Percentiles rank a stretch among this genome's conserved stretches.
Evolutionary conservation across 371 early-diverging fungal genomes (phyloP).

Genomic region (Syncephalastrum monosporum): DNA sequence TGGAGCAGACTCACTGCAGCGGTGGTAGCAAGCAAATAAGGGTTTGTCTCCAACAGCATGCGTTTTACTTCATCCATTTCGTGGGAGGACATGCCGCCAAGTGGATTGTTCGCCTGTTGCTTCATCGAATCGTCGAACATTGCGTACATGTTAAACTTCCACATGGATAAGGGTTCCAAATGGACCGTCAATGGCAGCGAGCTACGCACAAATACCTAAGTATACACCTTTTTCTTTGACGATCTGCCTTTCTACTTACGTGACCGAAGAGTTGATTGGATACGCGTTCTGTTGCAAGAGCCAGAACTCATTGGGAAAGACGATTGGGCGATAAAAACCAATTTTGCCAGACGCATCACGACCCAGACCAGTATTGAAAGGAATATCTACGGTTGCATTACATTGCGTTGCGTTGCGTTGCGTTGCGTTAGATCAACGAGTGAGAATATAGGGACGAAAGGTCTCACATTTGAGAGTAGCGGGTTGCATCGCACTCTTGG

Average conservation of each 20-base stretch:
- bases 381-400: constrained; percentile 38
- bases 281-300: constrained; percentile 67
- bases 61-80: constrained; percentile 74
- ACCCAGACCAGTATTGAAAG: constrained; percentile 31
- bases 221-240: neutral
- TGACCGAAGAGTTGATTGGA: constrained; percentile 75
- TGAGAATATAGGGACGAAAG: neutral
- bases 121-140: constrained; percentile 60
- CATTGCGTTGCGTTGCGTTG: neutral
- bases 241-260: constrained; percentile 30
- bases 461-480: constrained; percentile 48
- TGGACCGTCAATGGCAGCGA: constrained; percentile 68
- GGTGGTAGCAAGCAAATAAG: constrained; percentile 76
- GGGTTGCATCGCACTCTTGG: constrained; percentile 50
- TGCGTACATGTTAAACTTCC: constrained; percentile 75
- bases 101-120: constrained; percentile 61
- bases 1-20: constrained; percentile 80
- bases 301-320: constrained; percentile 91
- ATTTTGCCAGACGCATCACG: constrained; percentile 37
- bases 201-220: constrained; percentile 21
- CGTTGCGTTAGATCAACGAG: neutral
- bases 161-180: constrained; percentile 67
- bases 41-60: constrained; percentile 91
- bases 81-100: constrained; percentile 59
- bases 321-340: constrained; percentile 69